Percentiles rank a stretch among this genome's conserved stretches.
phyloP scores from a whole-genome alignment of 2,329 filamentous ascomycete genomes.

The Neopestalotiopsis rosae region DNA sequence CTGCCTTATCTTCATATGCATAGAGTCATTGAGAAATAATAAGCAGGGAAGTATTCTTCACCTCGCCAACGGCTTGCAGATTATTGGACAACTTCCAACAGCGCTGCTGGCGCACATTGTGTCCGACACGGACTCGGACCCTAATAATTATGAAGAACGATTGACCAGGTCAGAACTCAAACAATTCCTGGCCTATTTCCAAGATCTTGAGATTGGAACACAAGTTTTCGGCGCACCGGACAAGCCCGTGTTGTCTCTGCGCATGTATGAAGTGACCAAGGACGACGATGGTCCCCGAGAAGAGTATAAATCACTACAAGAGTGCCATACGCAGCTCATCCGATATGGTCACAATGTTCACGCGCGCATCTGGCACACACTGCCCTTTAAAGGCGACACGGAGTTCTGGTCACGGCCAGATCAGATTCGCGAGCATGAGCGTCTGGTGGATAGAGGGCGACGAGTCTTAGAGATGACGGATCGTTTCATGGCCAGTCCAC shows the following conservation, averaged over 20 bases:
- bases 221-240: conserved; percentile 18
- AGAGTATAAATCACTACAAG: not conserved
- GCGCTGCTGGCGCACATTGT: conserved; percentile 18
- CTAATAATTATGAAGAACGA: conserved; percentile 9
- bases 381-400: conserved; percentile 14
- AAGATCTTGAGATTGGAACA: conserved; percentile 22
- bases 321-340: not conserved
- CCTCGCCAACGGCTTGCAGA: conserved; percentile 35
- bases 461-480: conserved; percentile 9
- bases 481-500: not conserved
- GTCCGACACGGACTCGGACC: not conserved
- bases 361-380: conserved; percentile 14
- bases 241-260: not conserved
- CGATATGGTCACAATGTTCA: not conserved
- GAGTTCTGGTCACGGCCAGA: conserved; percentile 14
- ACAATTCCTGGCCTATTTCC: conserved; percentile 26
- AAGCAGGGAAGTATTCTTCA: conserved; percentile 33
- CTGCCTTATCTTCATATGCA: conserved; percentile 38
- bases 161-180: conserved; percentile 27
- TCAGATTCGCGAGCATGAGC: not conserved
- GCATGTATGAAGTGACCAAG: not conserved
- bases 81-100: conserved; percentile 35
- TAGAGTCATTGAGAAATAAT: conserved; percentile 35
- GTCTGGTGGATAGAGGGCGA: conserved; percentile 10
- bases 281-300: conserved; percentile 17